phyloP scores from a whole-genome alignment of 2,329 filamentous ascomycete genomes.

The Ascomycota sp. region DNA sequence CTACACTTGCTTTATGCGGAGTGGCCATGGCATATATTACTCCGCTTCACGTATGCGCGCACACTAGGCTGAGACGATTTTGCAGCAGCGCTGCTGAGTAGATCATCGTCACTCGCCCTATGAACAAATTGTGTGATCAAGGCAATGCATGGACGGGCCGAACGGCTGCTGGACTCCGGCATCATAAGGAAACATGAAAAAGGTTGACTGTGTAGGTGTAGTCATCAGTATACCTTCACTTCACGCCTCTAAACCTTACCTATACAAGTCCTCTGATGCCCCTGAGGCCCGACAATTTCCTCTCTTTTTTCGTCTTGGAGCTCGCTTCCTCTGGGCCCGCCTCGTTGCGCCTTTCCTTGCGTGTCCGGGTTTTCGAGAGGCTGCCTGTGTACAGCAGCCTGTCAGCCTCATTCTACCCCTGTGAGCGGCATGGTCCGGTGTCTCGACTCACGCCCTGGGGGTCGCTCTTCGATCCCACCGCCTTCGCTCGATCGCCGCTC shows the following conservation, averaged over 20 bases:
- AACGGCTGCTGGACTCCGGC: too few species aligned
- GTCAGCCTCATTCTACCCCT: constrained; percentile 3
- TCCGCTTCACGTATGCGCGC: too few species aligned
- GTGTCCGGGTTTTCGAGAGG: constrained; percentile 21
- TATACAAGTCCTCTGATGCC: constrained; percentile 20
- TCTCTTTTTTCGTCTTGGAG: constrained; percentile 14
- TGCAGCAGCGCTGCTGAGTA: too few species aligned
- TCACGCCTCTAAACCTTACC: too few species aligned
- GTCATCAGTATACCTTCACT: not conserved
- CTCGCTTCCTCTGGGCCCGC: constrained; percentile 18
- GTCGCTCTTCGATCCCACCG: constrained; percentile 14
- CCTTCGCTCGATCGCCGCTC: constrained; percentile 16
- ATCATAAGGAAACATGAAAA: not conserved
- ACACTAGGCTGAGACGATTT: too few species aligned
- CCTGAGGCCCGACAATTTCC: constrained; percentile 17
- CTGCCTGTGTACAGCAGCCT: constrained; percentile 16
- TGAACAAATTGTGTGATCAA: too few species aligned
- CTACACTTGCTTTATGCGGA: too few species aligned
- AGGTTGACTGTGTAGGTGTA: not conserved
- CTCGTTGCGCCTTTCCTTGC: constrained; percentile 28
- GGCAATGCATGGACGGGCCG: too few species aligned
- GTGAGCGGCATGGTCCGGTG: constrained; percentile 2
- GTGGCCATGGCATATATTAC: too few species aligned
- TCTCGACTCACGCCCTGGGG: constrained; percentile 22
- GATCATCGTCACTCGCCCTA: too few species aligned